Percentiles rank a stretch among this genome's conserved stretches.
These are phyloP conservation scores for Lippia alba DNA, from an alignment of 305 asterid species.

Conservation along the genomic window DNA sequence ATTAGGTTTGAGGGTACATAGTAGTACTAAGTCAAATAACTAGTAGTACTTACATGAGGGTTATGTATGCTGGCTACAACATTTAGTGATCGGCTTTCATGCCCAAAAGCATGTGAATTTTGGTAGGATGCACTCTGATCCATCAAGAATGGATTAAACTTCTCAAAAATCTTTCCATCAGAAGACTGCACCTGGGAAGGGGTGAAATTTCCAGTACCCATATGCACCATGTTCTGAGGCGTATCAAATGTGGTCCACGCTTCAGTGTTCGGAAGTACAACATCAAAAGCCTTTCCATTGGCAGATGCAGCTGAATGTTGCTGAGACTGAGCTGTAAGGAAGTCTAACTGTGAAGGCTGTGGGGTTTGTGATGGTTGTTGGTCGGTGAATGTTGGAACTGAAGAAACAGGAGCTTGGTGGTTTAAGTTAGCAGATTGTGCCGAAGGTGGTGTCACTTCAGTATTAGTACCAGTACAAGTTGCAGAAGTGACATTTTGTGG, in stretches of 20 bases:
- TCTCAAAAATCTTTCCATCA: constrained; percentile 45
- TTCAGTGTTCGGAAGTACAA: constrained; percentile 49
- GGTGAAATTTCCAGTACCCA: constrained; percentile 38
- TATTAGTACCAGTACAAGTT: constrained; percentile 39
- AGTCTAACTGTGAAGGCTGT: constrained; percentile 51
- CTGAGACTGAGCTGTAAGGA: constrained; percentile 47
- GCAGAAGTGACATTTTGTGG: constrained; percentile 50
- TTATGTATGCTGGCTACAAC: constrained; percentile 40
- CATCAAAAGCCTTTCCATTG: constrained; percentile 41
- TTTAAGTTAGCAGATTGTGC: constrained; percentile 44
- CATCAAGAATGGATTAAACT: constrained; percentile 46
- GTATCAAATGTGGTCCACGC: constrained; percentile 94
- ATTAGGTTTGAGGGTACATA: constrained; percentile 27
- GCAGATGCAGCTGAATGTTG: constrained; percentile 53
- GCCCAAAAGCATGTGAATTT: constrained; percentile 42
- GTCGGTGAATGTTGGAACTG: constrained; percentile 45
- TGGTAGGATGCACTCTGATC: constrained; percentile 49
- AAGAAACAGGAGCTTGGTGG: constrained; percentile 50
- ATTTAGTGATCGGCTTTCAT: constrained; percentile 36
- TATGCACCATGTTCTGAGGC: constrained; percentile 52
- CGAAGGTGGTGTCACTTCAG: constrained; percentile 49
- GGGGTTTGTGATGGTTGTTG: constrained; percentile 45
- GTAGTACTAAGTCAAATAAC: constrained; percentile 39
- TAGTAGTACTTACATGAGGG: constrained; percentile 46
- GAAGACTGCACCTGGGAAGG: constrained; percentile 49